Evolutionary conservation across 2,329 filamentous ascomycete species (phyloP), one percentile per base, ranked within the genome.

Genomic region (Talaromyces rugulosus): DNA sequence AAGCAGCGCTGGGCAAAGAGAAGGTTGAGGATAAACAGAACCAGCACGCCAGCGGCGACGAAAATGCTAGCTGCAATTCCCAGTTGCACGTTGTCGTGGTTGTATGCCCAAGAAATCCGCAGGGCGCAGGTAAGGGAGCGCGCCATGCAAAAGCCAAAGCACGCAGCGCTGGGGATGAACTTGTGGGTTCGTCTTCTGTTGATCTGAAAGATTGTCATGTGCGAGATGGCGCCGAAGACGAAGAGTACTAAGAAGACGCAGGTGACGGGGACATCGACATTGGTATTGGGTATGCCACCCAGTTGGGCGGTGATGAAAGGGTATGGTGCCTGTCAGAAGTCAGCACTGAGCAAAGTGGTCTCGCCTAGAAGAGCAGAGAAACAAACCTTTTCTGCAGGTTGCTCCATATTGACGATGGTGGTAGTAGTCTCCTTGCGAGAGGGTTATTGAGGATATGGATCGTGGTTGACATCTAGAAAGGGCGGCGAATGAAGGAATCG

Each of bases 11-110:
- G 90, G 0, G 88, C 77, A 71, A 93, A 90, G 69, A 95, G 78
- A 50, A 96, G 77, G 76, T 96, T 95, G 75, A 92, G 79, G 68
- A 94, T 77, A 74, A 90, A 94, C 30, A 96, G 78, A 7, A 96
- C 75, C 36, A 96, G 72, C 16, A 92, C 86, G 50, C 91, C 91
- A 0, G 89, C 87, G 52, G 87, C 85, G 62, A 91, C 85, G 68
- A 95, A 87, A 70, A 95, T 84, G 66, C 81, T 81, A 3, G 89
- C 85, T 0, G 84, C 83, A 56, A 87, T 83, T 2, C 78, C 82
- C 4, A 87, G 70, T 9, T 68, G 70, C 36, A 83, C 68, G 63
- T 83, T 81, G 11, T 51, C 66, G 58, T 67, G 75, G 63, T 74
- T 68, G 34, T 69, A 74, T 7, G 88, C 86, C 82, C 82, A 85